Evolutionary conservation across 140 eudicot species (phyloP).

Genomic region (Oenanthe javanica): DNA sequence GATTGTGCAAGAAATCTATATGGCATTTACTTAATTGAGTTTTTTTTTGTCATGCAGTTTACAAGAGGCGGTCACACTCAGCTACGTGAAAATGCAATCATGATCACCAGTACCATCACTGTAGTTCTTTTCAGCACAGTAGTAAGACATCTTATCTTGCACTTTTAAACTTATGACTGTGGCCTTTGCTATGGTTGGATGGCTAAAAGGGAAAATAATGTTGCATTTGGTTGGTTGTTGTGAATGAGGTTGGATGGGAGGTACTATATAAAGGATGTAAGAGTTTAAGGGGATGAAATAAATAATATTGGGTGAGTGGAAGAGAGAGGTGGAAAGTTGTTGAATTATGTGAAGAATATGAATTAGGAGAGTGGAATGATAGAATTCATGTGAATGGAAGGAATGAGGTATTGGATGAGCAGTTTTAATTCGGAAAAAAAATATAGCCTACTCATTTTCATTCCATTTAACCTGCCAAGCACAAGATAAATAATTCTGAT

Average conservation of each 20-base stretch:
- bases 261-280: background rate
- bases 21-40: constrained; percentile 7
- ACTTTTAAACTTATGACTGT: background rate
- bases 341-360: background rate
- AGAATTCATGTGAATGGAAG: background rate
- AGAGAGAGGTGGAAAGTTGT: background rate
- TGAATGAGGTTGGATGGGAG: background rate
- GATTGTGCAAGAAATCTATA: background rate
- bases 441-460: background rate
- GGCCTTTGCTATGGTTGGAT: background rate
- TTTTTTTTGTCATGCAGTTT: constrained; percentile 46
- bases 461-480: background rate
- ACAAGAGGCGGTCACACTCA: constrained; percentile 58
- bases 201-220: background rate
- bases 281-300: background rate
- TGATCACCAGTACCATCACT: constrained; percentile 92
- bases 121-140: constrained; percentile 90
- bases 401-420: background rate
- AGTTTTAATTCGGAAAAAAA: background rate
- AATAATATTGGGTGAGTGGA: background rate
- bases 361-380: background rate
- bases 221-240: background rate
- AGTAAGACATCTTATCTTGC: constrained; percentile 36
- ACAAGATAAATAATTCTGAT: background rate
- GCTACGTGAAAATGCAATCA: constrained; percentile 60